These are phyloP conservation scores for Elsinoe arachidis DNA, from an alignment of 2,329 filamentous ascomycete species.

Conservation along the genomic window DNA sequence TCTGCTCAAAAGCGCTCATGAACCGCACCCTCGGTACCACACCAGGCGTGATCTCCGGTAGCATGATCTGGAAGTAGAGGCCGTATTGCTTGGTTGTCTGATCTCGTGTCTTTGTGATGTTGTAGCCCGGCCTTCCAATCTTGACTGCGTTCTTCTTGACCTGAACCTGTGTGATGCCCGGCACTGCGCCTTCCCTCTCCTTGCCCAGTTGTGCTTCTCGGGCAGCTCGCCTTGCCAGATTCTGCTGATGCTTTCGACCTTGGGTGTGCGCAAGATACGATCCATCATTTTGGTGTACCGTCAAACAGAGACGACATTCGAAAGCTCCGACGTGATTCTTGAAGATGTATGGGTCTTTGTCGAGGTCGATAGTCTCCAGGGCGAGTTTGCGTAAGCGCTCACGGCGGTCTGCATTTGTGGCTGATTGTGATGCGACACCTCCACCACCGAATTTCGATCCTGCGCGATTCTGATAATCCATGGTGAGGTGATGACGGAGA, in stretches of 20 bases:
- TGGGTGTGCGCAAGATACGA: constrained; percentile 98
- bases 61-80: constrained; percentile 91
- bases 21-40: constrained; percentile 79
- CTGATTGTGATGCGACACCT: constrained; percentile 85
- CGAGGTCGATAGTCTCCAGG: constrained; percentile 96
- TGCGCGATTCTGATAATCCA: constrained; percentile 71
- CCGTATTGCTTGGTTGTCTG: constrained; percentile 81
- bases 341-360: constrained; percentile 99
- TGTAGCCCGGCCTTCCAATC: constrained; percentile 93
- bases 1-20: constrained; percentile 97
- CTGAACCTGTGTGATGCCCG: constrained; percentile 62
- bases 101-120: constrained; percentile 93
- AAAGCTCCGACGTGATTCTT: constrained; percentile 98
- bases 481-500: constrained; percentile 19
- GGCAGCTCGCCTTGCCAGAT: constrained; percentile 90
- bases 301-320: constrained; percentile 93
- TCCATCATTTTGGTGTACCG: constrained; percentile 97
- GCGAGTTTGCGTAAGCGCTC: constrained; percentile 96
- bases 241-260: constrained; percentile 97
- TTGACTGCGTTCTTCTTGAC: constrained; percentile 81
- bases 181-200: constrained; percentile 48
- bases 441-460: constrained; percentile 97
- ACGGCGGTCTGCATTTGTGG: constrained; percentile 92
- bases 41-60: constrained; percentile 75
- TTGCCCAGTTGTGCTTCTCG: constrained; percentile 87